Evolutionary conservation across 2,329 filamentous ascomycete species (phyloP).

Genomic region (Nannizziopsis barbatae): DNA sequence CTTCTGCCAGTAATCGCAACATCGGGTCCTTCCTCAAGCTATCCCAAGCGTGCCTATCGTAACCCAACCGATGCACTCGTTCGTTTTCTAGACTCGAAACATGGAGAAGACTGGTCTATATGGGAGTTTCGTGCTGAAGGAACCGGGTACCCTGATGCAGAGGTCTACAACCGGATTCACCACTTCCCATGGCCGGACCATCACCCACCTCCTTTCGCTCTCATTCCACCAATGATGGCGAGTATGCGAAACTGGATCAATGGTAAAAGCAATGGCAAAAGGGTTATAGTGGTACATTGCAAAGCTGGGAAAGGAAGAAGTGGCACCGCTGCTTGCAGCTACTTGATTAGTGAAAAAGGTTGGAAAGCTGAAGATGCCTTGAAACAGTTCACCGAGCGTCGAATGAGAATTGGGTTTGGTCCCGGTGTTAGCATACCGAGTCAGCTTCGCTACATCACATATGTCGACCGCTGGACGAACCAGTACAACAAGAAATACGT

Average conservation of each 20-base stretch:
- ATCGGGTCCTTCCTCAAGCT: conserved; percentile 79
- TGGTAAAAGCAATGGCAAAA: conserved; percentile 31
- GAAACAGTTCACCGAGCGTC: conserved; percentile 60
- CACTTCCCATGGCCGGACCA: conserved; percentile 98
- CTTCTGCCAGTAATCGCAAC: conserved; percentile 48
- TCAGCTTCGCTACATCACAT: conserved; percentile 75
- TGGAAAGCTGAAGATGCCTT: conserved; percentile 56
- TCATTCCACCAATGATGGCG: conserved; percentile 80
- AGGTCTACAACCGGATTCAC: conserved; percentile 72
- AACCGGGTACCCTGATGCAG: conserved; percentile 83
- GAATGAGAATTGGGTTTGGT: conserved; percentile 85
- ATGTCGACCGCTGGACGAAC: conserved; percentile 78
- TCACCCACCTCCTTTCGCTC: conserved; percentile 82
- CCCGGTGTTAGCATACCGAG: conserved; percentile 86
- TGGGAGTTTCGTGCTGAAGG: conserved; percentile 98
- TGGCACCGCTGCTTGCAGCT: conserved; percentile 77
- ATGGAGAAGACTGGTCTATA: conserved; percentile 77
- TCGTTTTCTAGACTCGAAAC: conserved; percentile 73
- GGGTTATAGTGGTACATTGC: conserved; percentile 87
- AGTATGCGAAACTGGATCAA: conserved; percentile 84
- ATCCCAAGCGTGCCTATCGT: conserved; percentile 83
- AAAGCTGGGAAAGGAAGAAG: conserved; percentile 93
- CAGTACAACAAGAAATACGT: conserved; percentile 62
- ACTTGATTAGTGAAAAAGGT: conserved; percentile 76
- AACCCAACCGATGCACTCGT: conserved; percentile 84